Conservation (phyloP, 2,329 filamentous ascomycete species). For the Atkinsonella hypoxylon region DNA sequence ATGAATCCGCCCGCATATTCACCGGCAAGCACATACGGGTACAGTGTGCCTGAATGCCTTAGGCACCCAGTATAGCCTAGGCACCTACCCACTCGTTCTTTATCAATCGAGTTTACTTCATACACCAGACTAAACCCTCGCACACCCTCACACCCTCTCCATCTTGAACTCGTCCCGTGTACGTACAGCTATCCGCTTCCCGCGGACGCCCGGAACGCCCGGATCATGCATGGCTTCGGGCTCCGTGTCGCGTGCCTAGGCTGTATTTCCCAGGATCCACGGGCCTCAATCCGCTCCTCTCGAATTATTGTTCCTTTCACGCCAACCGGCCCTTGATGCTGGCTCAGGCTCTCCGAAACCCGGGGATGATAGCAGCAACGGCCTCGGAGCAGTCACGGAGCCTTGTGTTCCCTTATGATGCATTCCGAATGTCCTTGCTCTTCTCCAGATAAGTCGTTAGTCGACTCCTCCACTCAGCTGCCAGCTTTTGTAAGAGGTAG, state of each 20-base stretch:
- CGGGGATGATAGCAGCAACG: background rate
- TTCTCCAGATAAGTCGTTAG: no score
- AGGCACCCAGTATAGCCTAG: no score
- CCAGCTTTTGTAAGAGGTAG: no score
- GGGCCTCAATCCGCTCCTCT: background rate
- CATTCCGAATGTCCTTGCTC: background rate
- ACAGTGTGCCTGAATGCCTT: no score
- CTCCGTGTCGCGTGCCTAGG: background rate
- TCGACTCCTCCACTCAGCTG: no score
- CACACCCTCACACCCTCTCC: no score
- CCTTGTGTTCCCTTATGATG: background rate
- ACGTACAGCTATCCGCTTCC: background rate
- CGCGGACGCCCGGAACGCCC: slow-evolving; percentile 4
- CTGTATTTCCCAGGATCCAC: background rate
- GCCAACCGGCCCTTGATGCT: background rate
- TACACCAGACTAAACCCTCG: no score
- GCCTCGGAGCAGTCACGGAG: background rate
- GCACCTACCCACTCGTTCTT: no score
- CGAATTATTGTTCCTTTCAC: background rate
- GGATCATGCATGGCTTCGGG: slow-evolving; percentile 4
- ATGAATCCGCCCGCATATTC: no score
- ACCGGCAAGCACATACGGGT: no score
- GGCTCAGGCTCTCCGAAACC: background rate
- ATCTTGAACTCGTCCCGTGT: background rate
- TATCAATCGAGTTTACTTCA: no score